These are phyloP conservation scores for Sarocladiaceae sp. DNA, from an alignment of 2,329 filamentous ascomycete genomes.

Conservation along the genomic window DNA sequence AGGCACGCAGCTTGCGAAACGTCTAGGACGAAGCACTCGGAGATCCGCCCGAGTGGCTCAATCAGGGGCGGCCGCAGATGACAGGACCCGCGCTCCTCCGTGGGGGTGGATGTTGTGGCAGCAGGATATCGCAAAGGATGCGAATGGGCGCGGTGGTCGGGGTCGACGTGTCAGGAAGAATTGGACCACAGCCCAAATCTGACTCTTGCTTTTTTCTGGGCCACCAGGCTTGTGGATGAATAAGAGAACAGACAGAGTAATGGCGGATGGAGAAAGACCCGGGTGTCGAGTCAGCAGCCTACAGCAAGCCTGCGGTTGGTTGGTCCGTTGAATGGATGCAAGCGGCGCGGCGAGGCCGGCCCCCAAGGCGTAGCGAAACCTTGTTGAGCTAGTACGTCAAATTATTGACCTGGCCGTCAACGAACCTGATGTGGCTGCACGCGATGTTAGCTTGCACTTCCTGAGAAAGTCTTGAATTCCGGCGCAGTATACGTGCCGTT, in stretches of 20 bases:
- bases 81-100: neutral
- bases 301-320: slow-evolving; percentile 2
- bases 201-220: slow-evolving; percentile 4
- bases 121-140: neutral
- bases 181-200: neutral
- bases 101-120: neutral
- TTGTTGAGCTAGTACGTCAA: neutral
- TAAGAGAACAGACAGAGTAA: slow-evolving; percentile 6
- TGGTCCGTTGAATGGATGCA: neutral
- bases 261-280: slow-evolving; percentile 1
- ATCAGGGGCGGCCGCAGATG: neutral
- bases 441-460: neutral
- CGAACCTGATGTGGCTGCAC: neutral
- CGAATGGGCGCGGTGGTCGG: neutral
- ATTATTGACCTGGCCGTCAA: neutral
- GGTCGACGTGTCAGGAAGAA: slow-evolving; percentile 8
- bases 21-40: neutral
- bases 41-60: neutral
- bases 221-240: neutral
- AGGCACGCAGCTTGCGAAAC: neutral
- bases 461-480: neutral
- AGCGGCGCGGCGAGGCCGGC: neutral
- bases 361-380: slow-evolving; percentile 6
- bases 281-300: neutral
- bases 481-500: neutral